Base-by-base conservation (phyloP, 2,329 filamentous ascomycete species). In the Neonectria sp. region DNA sequence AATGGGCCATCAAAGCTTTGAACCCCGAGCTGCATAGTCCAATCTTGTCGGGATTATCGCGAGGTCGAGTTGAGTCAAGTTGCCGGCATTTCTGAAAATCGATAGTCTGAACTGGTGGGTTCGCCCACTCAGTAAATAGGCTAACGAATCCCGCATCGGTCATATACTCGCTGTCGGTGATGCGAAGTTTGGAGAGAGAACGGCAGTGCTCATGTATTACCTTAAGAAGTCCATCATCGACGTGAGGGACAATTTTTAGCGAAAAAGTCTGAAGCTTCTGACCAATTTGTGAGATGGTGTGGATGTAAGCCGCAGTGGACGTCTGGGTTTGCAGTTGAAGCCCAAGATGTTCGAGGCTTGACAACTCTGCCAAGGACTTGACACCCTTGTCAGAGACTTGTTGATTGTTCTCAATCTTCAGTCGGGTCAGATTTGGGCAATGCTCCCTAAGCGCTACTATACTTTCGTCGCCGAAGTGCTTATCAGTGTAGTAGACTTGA, bases 351-450 rank as follows among this genome's bases (percentile, higher is more conserved):
- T 93, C 84, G 2, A 98, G 87, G 0, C 86, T 84, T 13, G 84
- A 74, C 45, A 97, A 78, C 0, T 86, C 81, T 2, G 88, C 87
- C 46, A 98, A 90, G 4, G 88, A 83, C 53, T 86, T 82, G 52
- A 98, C 83, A 12, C 93, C 91, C 13, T 86, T 82, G 63, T 90
- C 86, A 0, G 90, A 91, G 24, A 96, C 83, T 69, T 91, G 88
- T 75, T 94, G 93, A 79, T 96, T 97, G 76, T 94, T 89, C 73
- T 90, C 90, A 40, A 98, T 84, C 80, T 97, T 98, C 58, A 98
- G 84, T 4, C 93, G 91, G 55, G 85, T 85, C 15, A 98, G 84
- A 25, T 90, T 87, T 0, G 91, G 90, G 72, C 93, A 95, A 67
- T 87, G 82, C 7, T 86, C 82, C 27, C 86, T 85, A 67, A 98